These are phyloP conservation scores for Colletotrichum godetiae DNA, from an alignment of 2,329 filamentous ascomycete genomes.

Conservation along the genomic window DNA sequence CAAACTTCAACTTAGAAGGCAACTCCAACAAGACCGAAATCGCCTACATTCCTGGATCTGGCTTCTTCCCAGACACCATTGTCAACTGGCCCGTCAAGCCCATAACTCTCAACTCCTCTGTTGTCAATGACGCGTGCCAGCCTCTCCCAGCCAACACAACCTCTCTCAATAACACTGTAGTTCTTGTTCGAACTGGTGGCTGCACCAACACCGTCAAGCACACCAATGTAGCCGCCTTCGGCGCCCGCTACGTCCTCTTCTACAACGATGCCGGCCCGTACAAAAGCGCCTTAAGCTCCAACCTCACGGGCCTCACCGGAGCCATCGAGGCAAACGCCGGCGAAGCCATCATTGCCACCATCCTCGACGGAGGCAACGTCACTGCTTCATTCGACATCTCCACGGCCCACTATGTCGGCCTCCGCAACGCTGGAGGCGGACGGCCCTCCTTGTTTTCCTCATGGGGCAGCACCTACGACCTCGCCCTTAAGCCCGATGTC, in stretches of 20 bases:
- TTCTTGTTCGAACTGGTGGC: slow-evolving; percentile 47
- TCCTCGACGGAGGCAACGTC: slow-evolving; percentile 41
- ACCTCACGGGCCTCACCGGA: neutral
- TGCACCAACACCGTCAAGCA: slow-evolving; percentile 44
- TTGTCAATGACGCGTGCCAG: slow-evolving; percentile 41
- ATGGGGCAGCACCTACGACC: slow-evolving; percentile 56
- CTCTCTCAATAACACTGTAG: slow-evolving; percentile 38
- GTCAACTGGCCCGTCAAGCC: slow-evolving; percentile 45
- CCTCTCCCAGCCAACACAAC: slow-evolving; percentile 38
- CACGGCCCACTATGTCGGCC: slow-evolving; percentile 37
- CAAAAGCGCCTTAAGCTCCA: neutral
- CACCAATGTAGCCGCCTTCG: slow-evolving; percentile 40
- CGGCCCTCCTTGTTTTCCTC: slow-evolving; percentile 50
- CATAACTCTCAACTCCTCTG: slow-evolving; percentile 40
- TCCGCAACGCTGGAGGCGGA: slow-evolving; percentile 43
- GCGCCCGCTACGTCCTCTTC: slow-evolving; percentile 43
- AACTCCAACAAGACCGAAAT: slow-evolving; percentile 40
- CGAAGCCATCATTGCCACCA: slow-evolving; percentile 39
- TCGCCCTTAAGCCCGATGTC: slow-evolving; percentile 55
- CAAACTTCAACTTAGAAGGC: slow-evolving; percentile 43
- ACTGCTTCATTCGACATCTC: slow-evolving; percentile 43
- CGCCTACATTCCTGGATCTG: slow-evolving; percentile 46
- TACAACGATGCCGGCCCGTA: slow-evolving; percentile 42
- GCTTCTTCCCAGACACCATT: slow-evolving; percentile 47
- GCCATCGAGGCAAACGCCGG: slow-evolving; percentile 38